These are phyloP conservation scores for Ustilago trichophora DNA, from an alignment of 1,284 basidiomycete species.

Conservation along the genomic window DNA sequence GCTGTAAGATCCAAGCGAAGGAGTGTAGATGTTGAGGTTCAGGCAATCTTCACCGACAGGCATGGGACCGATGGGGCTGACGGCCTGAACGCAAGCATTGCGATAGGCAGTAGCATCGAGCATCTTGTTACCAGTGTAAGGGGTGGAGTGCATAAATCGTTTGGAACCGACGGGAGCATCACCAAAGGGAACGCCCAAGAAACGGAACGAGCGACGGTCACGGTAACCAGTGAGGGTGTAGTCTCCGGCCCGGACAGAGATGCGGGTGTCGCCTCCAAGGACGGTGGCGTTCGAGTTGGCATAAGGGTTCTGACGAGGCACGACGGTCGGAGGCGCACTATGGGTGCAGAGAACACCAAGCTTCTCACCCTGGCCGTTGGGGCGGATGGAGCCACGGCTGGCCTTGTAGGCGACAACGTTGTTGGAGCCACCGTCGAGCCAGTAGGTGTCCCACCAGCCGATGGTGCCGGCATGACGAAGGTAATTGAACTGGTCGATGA, in stretches of 20 bases:
- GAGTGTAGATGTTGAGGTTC: conserved; percentile 72
- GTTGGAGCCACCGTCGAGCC: conserved; percentile 10
- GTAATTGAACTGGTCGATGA: conserved; percentile 42
- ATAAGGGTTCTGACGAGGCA: conserved; percentile 13
- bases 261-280: conserved; percentile 9
- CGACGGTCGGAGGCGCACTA: conserved; percentile 12
- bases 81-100: conserved; percentile 31
- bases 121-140: conserved; percentile 31
- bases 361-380: conserved; percentile 20
- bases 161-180: conserved; percentile 30
- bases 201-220: conserved; percentile 36
- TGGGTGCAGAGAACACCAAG: conserved; percentile 43
- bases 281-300: conserved; percentile 6
- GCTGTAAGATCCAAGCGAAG: conserved; percentile 60
- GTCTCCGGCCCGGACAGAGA: conserved; percentile 21
- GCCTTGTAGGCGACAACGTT: conserved; percentile 24
- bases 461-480: conserved; percentile 23
- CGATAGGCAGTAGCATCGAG: conserved; percentile 40
- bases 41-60: conserved; percentile 69
- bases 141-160: conserved; percentile 35
- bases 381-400: conserved; percentile 10
- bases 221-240: conserved; percentile 38
- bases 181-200: conserved; percentile 41
- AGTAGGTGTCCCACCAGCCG: conserved; percentile 20
- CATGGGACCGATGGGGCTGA: conserved; percentile 10